A percentile compares a stretch with the other conserved stretches of the same genome.
These are phyloP conservation scores for Echites panduratus DNA, from an alignment of 257 asterid species.

Conservation along the genomic window DNA sequence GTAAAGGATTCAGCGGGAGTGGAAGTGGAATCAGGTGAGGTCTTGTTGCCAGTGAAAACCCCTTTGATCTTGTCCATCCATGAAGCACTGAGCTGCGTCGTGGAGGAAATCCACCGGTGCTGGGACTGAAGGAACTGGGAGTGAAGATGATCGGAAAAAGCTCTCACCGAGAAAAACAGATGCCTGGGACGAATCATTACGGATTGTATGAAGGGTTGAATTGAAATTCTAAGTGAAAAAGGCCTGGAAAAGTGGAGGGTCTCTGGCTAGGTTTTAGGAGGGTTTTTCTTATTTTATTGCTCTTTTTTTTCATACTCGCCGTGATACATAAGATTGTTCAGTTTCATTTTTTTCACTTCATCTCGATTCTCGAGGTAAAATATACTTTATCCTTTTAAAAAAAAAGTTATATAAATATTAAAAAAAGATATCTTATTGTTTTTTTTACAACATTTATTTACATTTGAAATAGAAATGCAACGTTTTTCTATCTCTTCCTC, in stretches of 20 bases:
- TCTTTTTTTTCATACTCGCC: neutral
- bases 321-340: no score
- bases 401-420: no score
- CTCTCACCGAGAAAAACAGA: neutral
- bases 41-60: conserved; percentile 53
- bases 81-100: conserved; percentile 52
- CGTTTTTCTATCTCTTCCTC: no score
- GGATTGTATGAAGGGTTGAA: neutral
- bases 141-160: neutral
- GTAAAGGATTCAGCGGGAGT: conserved; percentile 45
- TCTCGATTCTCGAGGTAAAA: no score
- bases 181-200: neutral
- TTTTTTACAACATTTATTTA: no score
- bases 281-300: neutral
- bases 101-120: conserved; percentile 53
- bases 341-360: no score
- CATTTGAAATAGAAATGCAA: no score
- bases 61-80: conserved; percentile 89
- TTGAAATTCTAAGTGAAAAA: neutral
- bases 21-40: conserved; percentile 25
- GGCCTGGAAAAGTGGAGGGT: neutral
- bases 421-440: no score
- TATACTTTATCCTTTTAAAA: no score
- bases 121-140: neutral
- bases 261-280: neutral